Base-by-base conservation (phyloP, 1,284 basidiomycete genomes). In the Mycena citricolor region DNA sequence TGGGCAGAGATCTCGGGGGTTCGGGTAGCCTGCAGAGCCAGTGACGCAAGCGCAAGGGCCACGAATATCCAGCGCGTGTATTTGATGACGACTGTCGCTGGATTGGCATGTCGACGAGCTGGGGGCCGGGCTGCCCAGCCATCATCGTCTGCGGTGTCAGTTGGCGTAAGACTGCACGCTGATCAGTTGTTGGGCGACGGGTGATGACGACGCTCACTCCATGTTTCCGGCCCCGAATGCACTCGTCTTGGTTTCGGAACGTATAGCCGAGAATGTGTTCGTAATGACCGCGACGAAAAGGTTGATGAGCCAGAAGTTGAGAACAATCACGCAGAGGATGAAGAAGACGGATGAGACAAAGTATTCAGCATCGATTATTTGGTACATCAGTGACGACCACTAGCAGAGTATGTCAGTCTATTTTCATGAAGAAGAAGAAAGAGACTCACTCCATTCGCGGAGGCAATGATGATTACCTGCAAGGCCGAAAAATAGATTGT, bases 231-330 rank as follows among this genome's bases (percentile, higher is more conserved):
- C 92, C 43, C 90, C 91, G 61, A 98, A 99, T 0, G 95, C 95
- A 63, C 91, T 94, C 63, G 86, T 88, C 62, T 89, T 83, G 2
- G 94, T 98, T 56, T 91, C 84, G 5, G 84, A 79, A 16, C 92
- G 77, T 51, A 98, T 95, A 12, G 88, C 90, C 19, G 84, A 85
- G 64, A 99, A 99, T 0, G 91, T 93, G 63, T 94, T 92, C 32
- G 94, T 94, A 56, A 98, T 97, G 32, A 98, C 94, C 22, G 94
- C 95, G 47, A 98, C 92, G 62, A 97, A 90, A 47, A 97, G 67
- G 62, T 97, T 95, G 72, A 95, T 87, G 44, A 97, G 72, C 91
- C 92, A 95, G 61, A 94, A 90, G 64, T 95, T 94, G 54, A 95
- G 75, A 8, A 95, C 77, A 52, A 95, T 69, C 49, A 94, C 71